Base-by-base conservation (phyloP, 1,139 yeast species). In the Yarrowia galli region DNA sequence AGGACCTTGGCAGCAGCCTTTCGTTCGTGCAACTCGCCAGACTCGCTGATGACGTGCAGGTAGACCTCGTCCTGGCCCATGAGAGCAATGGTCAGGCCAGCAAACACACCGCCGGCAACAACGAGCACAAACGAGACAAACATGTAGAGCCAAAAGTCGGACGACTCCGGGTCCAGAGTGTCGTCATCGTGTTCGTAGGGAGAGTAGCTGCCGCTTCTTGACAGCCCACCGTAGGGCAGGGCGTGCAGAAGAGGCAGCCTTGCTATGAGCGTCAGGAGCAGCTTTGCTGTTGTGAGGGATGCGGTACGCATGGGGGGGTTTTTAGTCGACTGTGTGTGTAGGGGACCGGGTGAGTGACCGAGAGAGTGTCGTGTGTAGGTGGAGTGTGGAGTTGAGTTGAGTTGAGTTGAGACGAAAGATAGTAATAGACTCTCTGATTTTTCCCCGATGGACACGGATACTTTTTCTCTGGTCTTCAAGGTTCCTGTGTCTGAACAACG, bases 41-140 rank as follows among this genome's bases (percentile, higher is more conserved):
- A 81, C 69, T 80, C 81, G 67, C 77, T 77, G 56, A 80, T 77
- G 13, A 81, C 84, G 72, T 81, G 82, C 32, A 81, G 74, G 74
- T 92, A 91, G 49, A 93, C 96, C 78, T 93, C 98, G 77, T 95
- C 98, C 79, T 93, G 98, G 71, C 98, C 98, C 99, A 95, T 95
- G 40, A 95, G 84, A 2, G 96, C 98, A 68, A 95, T 83, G 28
- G 99, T 95, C 67, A 95, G 82, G 10, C 98, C 99, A 2, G 99
- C 98, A 81, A 95, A 95, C 16, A 92, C 90, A 71, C 99, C 99
- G 66, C 99, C 99, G 4, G 92, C 84, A 53, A 95, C 77, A 1
- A 95, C 98, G 45, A 95, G 83, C 32, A 84, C 73, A 3, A 84
- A 85, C 0, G 97, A 89, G 2, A 90, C 80, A 48, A 84, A 71